phyloP scores from a whole-genome alignment of 106 monocot species.

The Dioscorea dumetorum region DNA sequence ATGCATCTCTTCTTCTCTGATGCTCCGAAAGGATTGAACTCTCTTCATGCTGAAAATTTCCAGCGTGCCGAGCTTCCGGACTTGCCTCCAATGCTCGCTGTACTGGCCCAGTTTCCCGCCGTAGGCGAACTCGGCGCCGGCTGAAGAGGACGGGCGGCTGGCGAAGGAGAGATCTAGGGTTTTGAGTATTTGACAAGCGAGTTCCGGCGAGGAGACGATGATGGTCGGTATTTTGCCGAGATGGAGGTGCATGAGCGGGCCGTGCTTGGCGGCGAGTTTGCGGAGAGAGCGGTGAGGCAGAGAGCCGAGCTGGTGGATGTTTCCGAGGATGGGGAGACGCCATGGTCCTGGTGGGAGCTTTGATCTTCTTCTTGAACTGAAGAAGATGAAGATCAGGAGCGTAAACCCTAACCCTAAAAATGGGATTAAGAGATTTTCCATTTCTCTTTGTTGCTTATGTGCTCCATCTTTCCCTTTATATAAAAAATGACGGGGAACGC shows the following conservation, averaged over 20 bases:
- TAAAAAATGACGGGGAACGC: no score
- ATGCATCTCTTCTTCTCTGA: slow-evolving; percentile 6
- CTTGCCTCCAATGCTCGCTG: slow-evolving; percentile 13
- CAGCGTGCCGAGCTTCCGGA: background rate
- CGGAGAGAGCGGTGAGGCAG: slow-evolving; percentile 8
- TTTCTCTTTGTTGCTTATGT: no score
- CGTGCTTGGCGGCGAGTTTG: slow-evolving; percentile 7
- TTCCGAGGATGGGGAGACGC: slow-evolving; percentile 29
- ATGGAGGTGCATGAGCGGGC: slow-evolving; percentile 16
- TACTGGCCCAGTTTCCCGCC: slow-evolving; percentile 4
- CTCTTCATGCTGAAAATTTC: slow-evolving; percentile 5
- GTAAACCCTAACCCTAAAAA: no score
- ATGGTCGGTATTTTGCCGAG: slow-evolving; percentile 10
- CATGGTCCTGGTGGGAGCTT: slow-evolving; percentile 16
- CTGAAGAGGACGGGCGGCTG: background rate
- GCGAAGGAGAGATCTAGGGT: slow-evolving; percentile 13
- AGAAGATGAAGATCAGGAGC: no score
- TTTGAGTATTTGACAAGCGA: slow-evolving; percentile 6
- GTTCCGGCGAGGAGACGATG: slow-evolving; percentile 12
- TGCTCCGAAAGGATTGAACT: background rate
- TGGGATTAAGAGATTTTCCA: no score
- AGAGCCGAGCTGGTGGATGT: slow-evolving; percentile 19
- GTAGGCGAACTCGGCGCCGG: background rate
- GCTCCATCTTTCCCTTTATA: no score
- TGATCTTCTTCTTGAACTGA: no score